Conservation (phyloP, 2,329 filamentous ascomycete species). For the Penicillium palitans region DNA sequence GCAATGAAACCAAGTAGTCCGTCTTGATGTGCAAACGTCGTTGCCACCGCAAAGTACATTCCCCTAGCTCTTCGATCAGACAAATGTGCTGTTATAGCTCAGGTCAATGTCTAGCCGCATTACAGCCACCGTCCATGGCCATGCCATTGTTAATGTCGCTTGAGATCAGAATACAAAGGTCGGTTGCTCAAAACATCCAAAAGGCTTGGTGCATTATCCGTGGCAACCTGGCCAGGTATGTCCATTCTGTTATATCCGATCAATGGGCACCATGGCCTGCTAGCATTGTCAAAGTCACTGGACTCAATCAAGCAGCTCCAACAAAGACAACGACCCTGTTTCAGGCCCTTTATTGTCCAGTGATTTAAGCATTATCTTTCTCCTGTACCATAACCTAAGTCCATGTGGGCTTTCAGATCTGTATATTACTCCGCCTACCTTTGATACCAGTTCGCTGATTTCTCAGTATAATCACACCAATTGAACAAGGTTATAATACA, state of each 20-base stretch:
- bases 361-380: not conserved
- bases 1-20: not conserved
- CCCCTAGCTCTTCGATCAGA: not conserved
- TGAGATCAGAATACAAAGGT: not conserved
- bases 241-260: not conserved
- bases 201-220: not conserved
- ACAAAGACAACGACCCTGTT: not conserved
- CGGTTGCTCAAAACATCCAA: not conserved
- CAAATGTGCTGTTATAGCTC: not conserved
- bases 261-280: not conserved
- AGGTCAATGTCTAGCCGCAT: not conserved
- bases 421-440: constrained; percentile 5
- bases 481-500: constrained; percentile 6
- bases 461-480: not conserved
- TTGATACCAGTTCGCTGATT: not conserved
- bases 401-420: not conserved
- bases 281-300: no score
- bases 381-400: not conserved
- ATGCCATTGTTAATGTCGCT: not conserved
- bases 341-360: not conserved
- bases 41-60: not conserved
- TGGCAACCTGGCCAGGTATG: not conserved
- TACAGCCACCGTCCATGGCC: not conserved
- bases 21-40: not conserved
- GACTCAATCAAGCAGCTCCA: not conserved